Percentiles rank a stretch among this genome's conserved stretches.
Conservation (phyloP, 202 grass and related monocot genomes). For the Panicum virgatum region DNA sequence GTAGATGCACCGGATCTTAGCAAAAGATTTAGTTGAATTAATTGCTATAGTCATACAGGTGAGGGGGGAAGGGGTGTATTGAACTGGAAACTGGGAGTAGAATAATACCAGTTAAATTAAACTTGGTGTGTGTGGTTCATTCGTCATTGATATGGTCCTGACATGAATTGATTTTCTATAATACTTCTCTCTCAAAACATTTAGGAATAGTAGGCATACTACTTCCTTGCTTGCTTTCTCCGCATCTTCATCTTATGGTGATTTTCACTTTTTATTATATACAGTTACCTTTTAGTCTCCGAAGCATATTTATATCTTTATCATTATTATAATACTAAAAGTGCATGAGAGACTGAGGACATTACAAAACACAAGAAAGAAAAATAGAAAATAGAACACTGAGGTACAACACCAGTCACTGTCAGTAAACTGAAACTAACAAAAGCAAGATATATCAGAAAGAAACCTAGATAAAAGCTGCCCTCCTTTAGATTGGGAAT, state of each 20-base stretch:
- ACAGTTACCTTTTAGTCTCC: not conserved
- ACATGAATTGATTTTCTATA: not conserved
- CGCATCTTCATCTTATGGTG: constrained; percentile 1
- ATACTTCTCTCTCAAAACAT: not conserved
- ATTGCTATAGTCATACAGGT: constrained; percentile 3
- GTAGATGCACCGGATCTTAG: not conserved
- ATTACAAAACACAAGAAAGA: not conserved
- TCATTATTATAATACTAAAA: not conserved
- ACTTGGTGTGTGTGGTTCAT: not conserved
- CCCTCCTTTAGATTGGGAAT: constrained; percentile 33
- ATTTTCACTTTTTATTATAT: constrained; percentile 8
- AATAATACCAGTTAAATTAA: not conserved
- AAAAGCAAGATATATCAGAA: constrained; percentile 42
- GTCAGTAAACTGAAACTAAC: constrained; percentile 1
- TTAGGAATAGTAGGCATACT: not conserved
- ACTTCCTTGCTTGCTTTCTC: constrained; percentile 1
- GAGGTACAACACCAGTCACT: constrained; percentile 1
- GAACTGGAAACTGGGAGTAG: not conserved
- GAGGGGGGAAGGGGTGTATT: not conserved
- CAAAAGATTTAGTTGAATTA: not conserved
- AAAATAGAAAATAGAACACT: constrained; percentile 6
- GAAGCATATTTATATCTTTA: not conserved
- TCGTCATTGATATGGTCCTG: not conserved
- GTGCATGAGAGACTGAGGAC: not conserved
- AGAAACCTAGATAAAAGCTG: constrained; percentile 30